phyloP scores from a whole-genome alignment of 176 grass and related monocot species.

The Urochloa ruziziensis region DNA sequence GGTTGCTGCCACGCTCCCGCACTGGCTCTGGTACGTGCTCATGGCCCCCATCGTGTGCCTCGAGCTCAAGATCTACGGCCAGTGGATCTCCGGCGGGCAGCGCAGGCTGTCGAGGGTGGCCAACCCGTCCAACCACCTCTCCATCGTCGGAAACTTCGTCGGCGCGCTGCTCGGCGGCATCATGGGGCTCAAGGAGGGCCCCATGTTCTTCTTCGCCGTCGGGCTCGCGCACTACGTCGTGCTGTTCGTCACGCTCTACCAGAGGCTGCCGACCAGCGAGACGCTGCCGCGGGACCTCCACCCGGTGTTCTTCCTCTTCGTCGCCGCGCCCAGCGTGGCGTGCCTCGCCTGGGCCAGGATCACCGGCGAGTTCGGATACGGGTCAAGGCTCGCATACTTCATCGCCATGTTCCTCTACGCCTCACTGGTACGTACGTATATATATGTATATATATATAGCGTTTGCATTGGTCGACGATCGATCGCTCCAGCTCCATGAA shows the following conservation, averaged over 20 bases:
- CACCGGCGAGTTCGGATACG: conserved; percentile 66
- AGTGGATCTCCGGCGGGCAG: conserved; percentile 94
- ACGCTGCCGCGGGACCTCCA: conserved; percentile 86
- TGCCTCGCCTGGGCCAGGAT: conserved; percentile 84
- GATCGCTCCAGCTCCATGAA: not conserved
- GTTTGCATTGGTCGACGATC: not conserved
- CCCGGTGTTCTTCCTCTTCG: conserved; percentile 92
- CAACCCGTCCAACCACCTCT: conserved; percentile 89
- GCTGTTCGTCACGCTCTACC: conserved; percentile 94
- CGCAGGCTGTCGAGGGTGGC: conserved; percentile 75
- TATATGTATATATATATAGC: too few species aligned
- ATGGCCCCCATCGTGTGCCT: conserved; percentile 82
- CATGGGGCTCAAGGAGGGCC: conserved; percentile 77
- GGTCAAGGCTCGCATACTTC: conserved; percentile 70
- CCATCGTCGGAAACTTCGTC: conserved; percentile 90
- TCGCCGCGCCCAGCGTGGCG: conserved; percentile 82
- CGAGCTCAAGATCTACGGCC: conserved; percentile 96
- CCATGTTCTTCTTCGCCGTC: conserved; percentile 85
- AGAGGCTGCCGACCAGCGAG: conserved; percentile 93
- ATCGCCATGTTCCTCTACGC: conserved; percentile 86
- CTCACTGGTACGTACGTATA: conserved; percentile 60
- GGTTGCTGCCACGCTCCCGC: conserved; percentile 37
- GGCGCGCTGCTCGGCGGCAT: conserved; percentile 80
- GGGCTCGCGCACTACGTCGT: conserved; percentile 88
- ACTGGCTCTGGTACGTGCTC: conserved; percentile 72